Evolutionary conservation across 345 rosid species (phyloP).

Genomic region (Boechera retrofracta): DNA sequence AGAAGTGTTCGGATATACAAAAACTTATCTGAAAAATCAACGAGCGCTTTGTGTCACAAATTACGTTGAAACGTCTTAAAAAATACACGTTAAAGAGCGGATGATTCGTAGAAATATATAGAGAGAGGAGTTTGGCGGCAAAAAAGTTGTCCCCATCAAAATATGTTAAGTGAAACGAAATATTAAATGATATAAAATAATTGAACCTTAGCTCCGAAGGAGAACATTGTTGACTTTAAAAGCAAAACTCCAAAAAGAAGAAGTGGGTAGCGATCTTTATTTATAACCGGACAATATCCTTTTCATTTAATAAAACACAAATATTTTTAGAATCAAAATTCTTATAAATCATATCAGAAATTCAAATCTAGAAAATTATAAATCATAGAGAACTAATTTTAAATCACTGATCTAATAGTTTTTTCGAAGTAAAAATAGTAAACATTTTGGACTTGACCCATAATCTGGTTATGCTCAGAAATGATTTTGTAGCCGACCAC

Average conservation of each 20-base stretch:
- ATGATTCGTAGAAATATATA: background rate
- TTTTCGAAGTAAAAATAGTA: background rate
- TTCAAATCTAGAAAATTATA: background rate
- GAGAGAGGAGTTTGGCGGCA: conserved; percentile 31
- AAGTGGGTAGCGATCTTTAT: conserved; percentile 19
- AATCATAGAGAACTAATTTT: background rate
- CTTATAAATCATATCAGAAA: background rate
- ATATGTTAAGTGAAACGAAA: conserved; percentile 4
- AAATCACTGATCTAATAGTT: no score
- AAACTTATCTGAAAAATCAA: background rate
- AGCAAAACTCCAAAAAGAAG: conserved; percentile 36
- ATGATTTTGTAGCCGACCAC: background rate
- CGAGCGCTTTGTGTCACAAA: background rate
- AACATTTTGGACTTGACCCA: background rate
- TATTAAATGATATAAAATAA: conserved; percentile 22
- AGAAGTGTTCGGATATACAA: conserved; percentile 1
- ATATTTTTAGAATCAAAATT: background rate
- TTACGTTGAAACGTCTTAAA: background rate
- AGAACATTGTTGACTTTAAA: conserved; percentile 41
- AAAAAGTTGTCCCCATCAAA: background rate
- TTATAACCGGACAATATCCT: conserved; percentile 11
- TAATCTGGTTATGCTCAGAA: background rate
- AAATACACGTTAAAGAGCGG: conserved; percentile 5
- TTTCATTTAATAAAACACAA: background rate
- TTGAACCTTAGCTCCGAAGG: conserved; percentile 45